Evolutionary conservation across 1,284 basidiomycete genomes (phyloP), one percentile per base, ranked within the genome.

Genomic region (Trichosporon sp.): DNA sequence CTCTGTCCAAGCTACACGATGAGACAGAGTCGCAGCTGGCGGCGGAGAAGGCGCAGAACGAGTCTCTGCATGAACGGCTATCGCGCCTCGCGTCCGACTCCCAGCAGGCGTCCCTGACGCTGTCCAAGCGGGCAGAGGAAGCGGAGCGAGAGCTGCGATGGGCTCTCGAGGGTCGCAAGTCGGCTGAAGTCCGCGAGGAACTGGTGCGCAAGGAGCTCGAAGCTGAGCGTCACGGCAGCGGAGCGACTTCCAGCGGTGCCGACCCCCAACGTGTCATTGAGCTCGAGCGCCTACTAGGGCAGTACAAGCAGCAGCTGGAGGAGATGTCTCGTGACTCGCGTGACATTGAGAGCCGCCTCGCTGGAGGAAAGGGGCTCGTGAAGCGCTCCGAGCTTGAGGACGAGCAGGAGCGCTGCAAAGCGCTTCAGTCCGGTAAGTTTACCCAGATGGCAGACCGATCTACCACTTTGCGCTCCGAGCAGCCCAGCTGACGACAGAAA

Each of bases 131-230:
- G 2, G 68, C 75, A 5, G 74, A 76, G 31, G 78, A 79, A 8
- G 73, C 77, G 4, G 80, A 80, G 71, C 74, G 82, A 21, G 82
- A 84, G 63, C 68, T 78, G 21, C 73, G 84, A 10, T 83, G 82
- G 79, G 82, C 82, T 0, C 78, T 75, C 26, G 81, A 84, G 65
- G 81, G 81, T 0, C 71, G 81, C 31, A 73, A 71, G 2, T 75
- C 67, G 32, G 82, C 81, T 4, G 83, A 84, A 67, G 70, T 73
- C 63, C 74, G 78, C 11, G 79, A 83, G 68, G 72, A 76, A 19
- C 66, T 83, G 21, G 76, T 76, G 0, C 79, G 75, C 68, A 70
- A 77, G 40, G 81, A 84, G 70, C 71, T 80, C 2, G 79, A 80
- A 38, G 73, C 76, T 0, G 31, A 76, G 1, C 48, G 67, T n/a